Base-by-base conservation (phyloP, 129 eudicot genomes). In the Flaveria brownii region DNA sequence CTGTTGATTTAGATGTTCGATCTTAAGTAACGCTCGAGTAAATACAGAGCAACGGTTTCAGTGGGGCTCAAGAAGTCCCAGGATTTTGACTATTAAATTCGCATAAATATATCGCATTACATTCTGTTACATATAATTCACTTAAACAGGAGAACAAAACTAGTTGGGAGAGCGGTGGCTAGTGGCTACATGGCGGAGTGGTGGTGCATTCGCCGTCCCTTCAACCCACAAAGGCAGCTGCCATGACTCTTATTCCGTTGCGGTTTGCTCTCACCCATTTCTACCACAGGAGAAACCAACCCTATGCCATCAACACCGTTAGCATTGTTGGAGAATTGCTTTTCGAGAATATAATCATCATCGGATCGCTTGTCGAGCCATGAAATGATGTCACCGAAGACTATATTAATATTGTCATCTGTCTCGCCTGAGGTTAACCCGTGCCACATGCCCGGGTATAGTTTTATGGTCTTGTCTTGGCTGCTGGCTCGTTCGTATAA, bases 371-470 rank as follows among this genome's bases (percentile, higher is more conserved):
- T 91, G 78, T 94, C 96, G 4, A 94, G 96, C 98, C 98, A 94
- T 3, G 82, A 30, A 33, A 91, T 82, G 63, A 94, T 89, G 75
- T 94, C 97, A 3, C 79, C 43, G 42, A 94, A 91, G 15, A 94
- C 98, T 2, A 82, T 72, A 80, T 91, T 88, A 13, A 94, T 73
- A 80, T 94, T 91, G 55, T 83, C 77, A 55, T 91, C 98, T 0
- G 98, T 90, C 83, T 94, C 97, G 1, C 98, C 98, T 0, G 91
- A 83, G 36, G 98, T 94, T 70, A 94, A 36, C 13, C 84, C 98
- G 16, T 94, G 98, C 98, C 98, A 94, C 98, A 94, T 94, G 33
- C 97, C 98, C 0, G 96, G 90, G 49, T 94, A 94, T 36, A 94
- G 84, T 65, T 89, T 94, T 28, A 94, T 84, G 47, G 96, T 94